phyloP scores from a whole-genome alignment of 1,139 yeast genomes.

The Pneumocystis murina region DNA sequence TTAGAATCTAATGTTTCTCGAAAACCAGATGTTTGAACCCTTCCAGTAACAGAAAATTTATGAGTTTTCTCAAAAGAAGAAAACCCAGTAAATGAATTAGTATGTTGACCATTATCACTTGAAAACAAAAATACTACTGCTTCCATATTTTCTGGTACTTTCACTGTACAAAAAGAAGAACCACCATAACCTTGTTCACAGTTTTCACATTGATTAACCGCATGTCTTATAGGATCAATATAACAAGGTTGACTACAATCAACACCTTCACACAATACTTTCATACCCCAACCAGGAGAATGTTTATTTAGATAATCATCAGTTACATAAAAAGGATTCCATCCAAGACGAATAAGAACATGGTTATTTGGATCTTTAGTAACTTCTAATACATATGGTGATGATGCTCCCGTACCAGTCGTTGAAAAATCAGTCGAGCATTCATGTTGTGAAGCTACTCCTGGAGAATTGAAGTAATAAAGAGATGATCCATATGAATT shows the following conservation, averaged over 20 bases:
- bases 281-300: constrained; percentile 52
- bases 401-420: constrained; percentile 72
- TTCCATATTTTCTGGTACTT: not conserved
- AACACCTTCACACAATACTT: constrained; percentile 55
- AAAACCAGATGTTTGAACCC: too few relatives aligned
- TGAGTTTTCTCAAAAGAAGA: too few relatives aligned
- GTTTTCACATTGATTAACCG: constrained; percentile 38
- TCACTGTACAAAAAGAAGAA: not conserved
- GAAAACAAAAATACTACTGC: not conserved
- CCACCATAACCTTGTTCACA: constrained; percentile 10
- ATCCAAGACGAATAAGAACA: constrained; percentile 71
- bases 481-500: constrained; percentile 59
- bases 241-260: constrained; percentile 64
- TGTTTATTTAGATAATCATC: constrained; percentile 37
- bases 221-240: constrained; percentile 54
- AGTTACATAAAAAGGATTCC: constrained; percentile 77
- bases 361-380: constrained; percentile 47
- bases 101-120: not conserved
- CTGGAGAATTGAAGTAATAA: constrained; percentile 81
- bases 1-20: too few relatives aligned
- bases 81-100: too few relatives aligned
- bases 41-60: too few relatives aligned
- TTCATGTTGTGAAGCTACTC: constrained; percentile 58
- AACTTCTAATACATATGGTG: constrained; percentile 86
- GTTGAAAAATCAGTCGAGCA: constrained; percentile 69